Conservation (phyloP, 305 asterid species). For the Striga hermonthica region DNA sequence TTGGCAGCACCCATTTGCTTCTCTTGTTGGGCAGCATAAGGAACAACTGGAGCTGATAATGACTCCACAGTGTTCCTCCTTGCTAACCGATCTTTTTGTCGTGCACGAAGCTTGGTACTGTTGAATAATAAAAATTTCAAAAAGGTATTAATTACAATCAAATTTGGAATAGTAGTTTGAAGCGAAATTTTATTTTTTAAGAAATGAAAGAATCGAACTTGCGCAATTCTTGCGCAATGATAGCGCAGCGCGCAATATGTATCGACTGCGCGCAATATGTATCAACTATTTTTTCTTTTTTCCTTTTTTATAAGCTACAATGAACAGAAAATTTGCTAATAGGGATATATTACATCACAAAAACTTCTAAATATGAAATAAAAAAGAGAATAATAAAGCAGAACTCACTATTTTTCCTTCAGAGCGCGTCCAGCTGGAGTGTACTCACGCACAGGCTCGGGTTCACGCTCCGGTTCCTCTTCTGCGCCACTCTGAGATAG, state of each 20-base stretch:
- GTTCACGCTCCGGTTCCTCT: conserved; percentile 65
- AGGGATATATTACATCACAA: background rate
- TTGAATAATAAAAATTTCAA: conserved; percentile 32
- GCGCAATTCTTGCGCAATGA: conserved; percentile 29
- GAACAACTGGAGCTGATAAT: conserved; percentile 31
- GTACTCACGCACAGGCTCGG: conserved; percentile 70
- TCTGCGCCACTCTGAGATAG: conserved; percentile 54
- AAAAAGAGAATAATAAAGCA: background rate
- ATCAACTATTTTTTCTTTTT: no score
- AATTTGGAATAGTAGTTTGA: background rate
- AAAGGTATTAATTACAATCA: conserved; percentile 22
- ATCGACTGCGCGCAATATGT: conserved; percentile 2
- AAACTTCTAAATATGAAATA: background rate
- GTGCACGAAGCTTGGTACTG: conserved; percentile 88
- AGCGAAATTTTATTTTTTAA: conserved; percentile 4
- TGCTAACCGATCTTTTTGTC: conserved; percentile 77
- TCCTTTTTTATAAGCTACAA: no score
- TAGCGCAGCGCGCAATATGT: conserved; percentile 24
- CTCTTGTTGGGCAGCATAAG: conserved; percentile 39
- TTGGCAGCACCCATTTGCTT: conserved; percentile 32
- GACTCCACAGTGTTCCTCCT: conserved; percentile 45
- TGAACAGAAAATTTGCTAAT: background rate
- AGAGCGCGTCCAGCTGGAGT: conserved; percentile 77
- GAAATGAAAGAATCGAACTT: conserved; percentile 3
- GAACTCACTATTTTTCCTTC: conserved; percentile 83